Base-by-base conservation (phyloP, 2,329 filamentous ascomycete genomes). In the Colletotrichum aenigma region DNA sequence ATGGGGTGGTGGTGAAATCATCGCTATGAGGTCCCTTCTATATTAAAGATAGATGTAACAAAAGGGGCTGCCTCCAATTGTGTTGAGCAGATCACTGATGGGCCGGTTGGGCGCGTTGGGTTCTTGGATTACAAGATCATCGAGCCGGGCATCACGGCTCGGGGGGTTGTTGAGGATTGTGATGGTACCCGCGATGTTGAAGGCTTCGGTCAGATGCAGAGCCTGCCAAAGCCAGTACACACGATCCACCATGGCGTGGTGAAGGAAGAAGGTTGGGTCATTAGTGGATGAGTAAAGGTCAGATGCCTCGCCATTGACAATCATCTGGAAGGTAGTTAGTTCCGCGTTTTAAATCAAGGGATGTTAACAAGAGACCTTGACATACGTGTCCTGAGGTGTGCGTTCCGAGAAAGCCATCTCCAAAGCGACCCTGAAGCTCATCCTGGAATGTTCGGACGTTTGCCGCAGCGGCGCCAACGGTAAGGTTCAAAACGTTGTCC, bases 391-490 rank as follows among this genome's bases (percentile, higher is more conserved):
- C 82, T 8, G 80, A 80, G 6, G 78, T 80, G 48, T 74, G 71
- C 4, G 60, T 72, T 21, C 83, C 83, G 21, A 84, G 66, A 55
- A 81, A 80, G 0, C 76, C 77, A 6, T 80, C 76, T 2, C 61
- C 36, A 75, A 82, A 82, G 16, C 79, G 80, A 8, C 81, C 81
- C 75, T 84, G 82, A 1, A 83, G 77, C 21, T 80, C 79, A 61
- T 80, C 80, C 78, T 86, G 82, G 78, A 87, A 86, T 4, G 74
- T 69, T 10, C 58, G 61, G 60, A 87, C 82, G 62, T 82, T 79
- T 1, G 71, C 60, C 10, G 76, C 75, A 26, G 82, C 82, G 12
- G 55, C 32, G 16, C 67, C 66, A 3, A 81, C 72, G 16, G 65
- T 79, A 1, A 55, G 21, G 1, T 76, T 81, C 9, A 79, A 30